Conservation (phyloP, 371 early-diverging fungal species). For the Phascolomyces articulosus region DNA sequence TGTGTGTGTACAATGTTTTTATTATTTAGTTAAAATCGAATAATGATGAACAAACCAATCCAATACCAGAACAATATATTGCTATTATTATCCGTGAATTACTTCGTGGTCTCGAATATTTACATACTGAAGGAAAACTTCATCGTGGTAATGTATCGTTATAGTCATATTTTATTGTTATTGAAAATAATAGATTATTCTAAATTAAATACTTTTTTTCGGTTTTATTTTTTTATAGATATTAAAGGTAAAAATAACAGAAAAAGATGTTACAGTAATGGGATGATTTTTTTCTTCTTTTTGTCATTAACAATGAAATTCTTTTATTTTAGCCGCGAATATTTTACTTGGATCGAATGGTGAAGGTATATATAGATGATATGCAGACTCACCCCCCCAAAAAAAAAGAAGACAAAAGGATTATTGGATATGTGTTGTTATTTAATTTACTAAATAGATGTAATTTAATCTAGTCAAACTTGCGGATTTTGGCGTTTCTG, state of each 20-base stretch:
- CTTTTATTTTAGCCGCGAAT: constrained; percentile 74
- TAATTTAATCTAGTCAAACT: constrained; percentile 91
- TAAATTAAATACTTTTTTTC: neutral
- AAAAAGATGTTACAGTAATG: neutral
- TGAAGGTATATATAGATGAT: too few relatives aligned
- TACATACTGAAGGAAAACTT: constrained; percentile 92
- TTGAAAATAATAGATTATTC: neutral
- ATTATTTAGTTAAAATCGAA: too few relatives aligned
- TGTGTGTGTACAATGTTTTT: too few relatives aligned
- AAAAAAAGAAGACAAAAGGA: too few relatives aligned
- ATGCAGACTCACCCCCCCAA: too few relatives aligned
- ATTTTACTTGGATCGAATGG: constrained; percentile 80
- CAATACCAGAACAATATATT: constrained; percentile 86
- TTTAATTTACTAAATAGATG: neutral
- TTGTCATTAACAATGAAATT: neutral
- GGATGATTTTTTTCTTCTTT: constrained; percentile 2
- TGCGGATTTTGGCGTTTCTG: constrained; percentile 98
- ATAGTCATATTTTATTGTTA: neutral
- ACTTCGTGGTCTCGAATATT: constrained; percentile 91
- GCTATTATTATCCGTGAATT: constrained; percentile 92
- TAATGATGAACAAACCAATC: too few relatives aligned
- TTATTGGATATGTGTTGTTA: too few relatives aligned
- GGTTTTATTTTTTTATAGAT: constrained; percentile 41
- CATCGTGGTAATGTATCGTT: constrained; percentile 86
- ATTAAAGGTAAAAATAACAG: constrained; percentile 66